Conservation (phyloP, 164 flowering plant genomes). For the Paratinospora sagittata region DNA sequence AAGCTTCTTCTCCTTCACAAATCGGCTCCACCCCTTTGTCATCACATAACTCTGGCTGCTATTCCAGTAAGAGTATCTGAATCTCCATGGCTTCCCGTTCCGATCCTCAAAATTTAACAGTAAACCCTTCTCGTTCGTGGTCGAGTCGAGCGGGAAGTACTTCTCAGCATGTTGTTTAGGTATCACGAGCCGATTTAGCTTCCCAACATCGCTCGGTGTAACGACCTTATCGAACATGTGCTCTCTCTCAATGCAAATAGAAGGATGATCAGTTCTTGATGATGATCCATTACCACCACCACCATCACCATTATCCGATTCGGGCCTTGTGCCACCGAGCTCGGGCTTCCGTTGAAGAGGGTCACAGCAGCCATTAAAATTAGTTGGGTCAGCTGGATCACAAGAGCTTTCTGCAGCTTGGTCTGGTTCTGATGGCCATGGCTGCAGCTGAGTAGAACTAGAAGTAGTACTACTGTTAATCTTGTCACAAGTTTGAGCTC, state of each 20-base stretch:
- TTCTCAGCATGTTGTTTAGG: slow-evolving; percentile 97
- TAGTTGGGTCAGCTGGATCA: neutral
- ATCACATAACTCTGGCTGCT: slow-evolving; percentile 99
- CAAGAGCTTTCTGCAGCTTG: slow-evolving; percentile 4
- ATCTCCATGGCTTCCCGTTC: slow-evolving; percentile 78
- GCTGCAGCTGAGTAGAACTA: too few species aligned
- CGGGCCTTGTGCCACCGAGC: neutral
- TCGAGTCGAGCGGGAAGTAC: slow-evolving; percentile 77
- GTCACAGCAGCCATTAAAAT: too few species aligned
- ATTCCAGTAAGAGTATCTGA: slow-evolving; percentile 94
- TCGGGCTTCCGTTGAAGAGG: too few species aligned
- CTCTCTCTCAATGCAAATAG: slow-evolving; percentile 38
- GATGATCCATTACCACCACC: too few species aligned
- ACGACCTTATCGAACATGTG: slow-evolving; percentile 97
- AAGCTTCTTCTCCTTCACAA: slow-evolving; percentile 91
- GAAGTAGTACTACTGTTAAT: too few species aligned
- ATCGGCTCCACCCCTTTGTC: slow-evolving; percentile 98
- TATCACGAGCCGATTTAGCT: slow-evolving; percentile 82
- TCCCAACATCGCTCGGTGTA: slow-evolving; percentile 95
- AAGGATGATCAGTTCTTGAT: too few species aligned
- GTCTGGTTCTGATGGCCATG: too few species aligned
- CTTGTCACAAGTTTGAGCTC: slow-evolving; percentile 6
- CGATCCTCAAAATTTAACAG: slow-evolving; percentile 79
- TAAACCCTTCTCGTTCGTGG: slow-evolving; percentile 68
- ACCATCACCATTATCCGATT: slow-evolving; percentile 11